Evolutionary conservation across 768 basidiomycete species (phyloP).

Genomic region (Termitomyces sp.): DNA sequence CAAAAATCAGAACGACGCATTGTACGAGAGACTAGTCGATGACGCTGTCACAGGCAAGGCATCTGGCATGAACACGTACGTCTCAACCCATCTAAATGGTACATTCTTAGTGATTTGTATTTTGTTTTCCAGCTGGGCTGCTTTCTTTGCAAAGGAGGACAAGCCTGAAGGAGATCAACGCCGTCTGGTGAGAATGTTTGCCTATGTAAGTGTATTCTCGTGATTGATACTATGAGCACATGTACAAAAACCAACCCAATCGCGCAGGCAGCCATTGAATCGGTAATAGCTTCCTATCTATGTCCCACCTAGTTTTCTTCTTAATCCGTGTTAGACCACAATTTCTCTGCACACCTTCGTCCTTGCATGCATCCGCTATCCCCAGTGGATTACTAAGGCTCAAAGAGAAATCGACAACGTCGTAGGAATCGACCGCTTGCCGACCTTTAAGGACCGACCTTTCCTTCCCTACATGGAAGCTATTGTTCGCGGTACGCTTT

Average conservation of each 20-base stretch:
- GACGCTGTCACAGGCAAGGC: neutral
- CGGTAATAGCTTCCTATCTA: neutral
- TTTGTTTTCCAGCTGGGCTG: neutral
- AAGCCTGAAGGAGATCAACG: neutral
- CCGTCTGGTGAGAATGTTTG: neutral
- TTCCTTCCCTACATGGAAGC: neutral
- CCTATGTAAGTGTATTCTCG: neutral
- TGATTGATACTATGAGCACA: too few species aligned
- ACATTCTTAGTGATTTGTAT: neutral
- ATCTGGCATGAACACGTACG: neutral
- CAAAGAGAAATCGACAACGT: neutral
- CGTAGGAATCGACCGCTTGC: neutral
- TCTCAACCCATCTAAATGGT: too few species aligned
- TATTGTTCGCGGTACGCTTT: neutral
- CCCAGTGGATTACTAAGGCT: neutral
- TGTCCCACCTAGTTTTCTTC: too few species aligned
- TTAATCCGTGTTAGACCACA: neutral
- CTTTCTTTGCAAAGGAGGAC: neutral
- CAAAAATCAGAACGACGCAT: neutral
- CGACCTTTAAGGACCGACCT: neutral
- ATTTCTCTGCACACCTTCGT: neutral
- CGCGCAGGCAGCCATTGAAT: neutral
- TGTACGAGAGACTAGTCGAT: neutral
- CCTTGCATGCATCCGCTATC: neutral
- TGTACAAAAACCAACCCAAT: neutral